Evolutionary conservation across 176 grass and related monocot species (phyloP), one percentile per base, ranked within the genome.

Genomic region (Triticum monococcum): DNA sequence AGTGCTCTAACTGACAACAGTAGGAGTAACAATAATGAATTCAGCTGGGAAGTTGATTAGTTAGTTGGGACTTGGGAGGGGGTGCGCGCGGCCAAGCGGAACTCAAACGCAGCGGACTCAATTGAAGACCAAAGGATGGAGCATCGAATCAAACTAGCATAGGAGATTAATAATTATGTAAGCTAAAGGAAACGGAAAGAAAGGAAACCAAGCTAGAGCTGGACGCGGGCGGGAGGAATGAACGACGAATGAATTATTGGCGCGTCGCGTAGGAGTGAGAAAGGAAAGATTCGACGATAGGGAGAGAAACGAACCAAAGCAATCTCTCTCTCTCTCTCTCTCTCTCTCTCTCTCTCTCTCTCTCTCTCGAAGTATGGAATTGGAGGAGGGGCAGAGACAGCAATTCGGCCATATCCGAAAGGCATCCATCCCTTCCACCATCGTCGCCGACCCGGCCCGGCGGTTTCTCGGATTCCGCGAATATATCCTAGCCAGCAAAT

Each of bases 321-420:
- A 66, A 67, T 81, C 56, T 54, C 16, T 54, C 46, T 61, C 76
- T 79, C 56, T 79, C 59, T 61, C 76, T 79, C 56, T 79, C 59
- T 61, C 76, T 79, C 56, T 79, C 59, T 61, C 76, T 79, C 56
- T 79, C 59, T 61, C 76, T 79, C 38, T 40, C 38, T 40, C 40
- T 11, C 75, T 61, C 76, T 79, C 56, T 79, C 59, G 76, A 25
- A 61, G 63, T 43, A 71, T 33, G 65, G 80, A 81, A 38, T 14
- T 46, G 26, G 20, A 22, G 75, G 30, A 76, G 54, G 40, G 61
- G 54, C 18, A 59, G 54, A 59, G 54, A 22, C 54, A 26, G 84
- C 56, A 88, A 88, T 91, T 91, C 81, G 89, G 48, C 69, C 89
- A 91, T 91, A 91, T 91, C 89, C 85, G 37, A 85, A 91, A 91